phyloP scores from a whole-genome alignment of 2,329 filamentous ascomycete species.

The Cladosporium sp. region DNA sequence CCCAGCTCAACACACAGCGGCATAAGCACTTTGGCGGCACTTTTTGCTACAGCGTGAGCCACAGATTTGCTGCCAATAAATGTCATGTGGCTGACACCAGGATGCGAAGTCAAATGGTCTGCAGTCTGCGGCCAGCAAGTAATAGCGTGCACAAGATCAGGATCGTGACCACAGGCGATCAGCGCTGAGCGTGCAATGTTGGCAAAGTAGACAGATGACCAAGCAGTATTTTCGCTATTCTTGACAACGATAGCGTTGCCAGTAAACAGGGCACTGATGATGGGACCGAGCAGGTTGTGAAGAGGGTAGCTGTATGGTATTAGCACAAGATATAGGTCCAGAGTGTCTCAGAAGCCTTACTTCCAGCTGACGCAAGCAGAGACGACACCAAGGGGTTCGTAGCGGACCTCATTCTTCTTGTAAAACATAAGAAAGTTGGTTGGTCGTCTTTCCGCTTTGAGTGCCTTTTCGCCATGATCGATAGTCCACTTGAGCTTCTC shows the following conservation, averaged over 20 bases:
- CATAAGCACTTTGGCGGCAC: slow-evolving; percentile 79
- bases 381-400: slow-evolving; percentile 90
- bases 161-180: slow-evolving; percentile 74
- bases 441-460: slow-evolving; percentile 67
- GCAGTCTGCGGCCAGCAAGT: slow-evolving; percentile 86
- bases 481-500: slow-evolving; percentile 97
- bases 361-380: slow-evolving; percentile 96
- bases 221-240: slow-evolving; percentile 90
- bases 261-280: slow-evolving; percentile 85
- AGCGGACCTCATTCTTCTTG: slow-evolving; percentile 84
- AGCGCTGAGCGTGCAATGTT: slow-evolving; percentile 75
- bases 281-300: slow-evolving; percentile 87
- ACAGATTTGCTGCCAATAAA: slow-evolving; percentile 90
- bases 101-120: slow-evolving; percentile 76
- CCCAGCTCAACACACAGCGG: slow-evolving; percentile 88
- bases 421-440: slow-evolving; percentile 94
- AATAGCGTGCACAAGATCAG: slow-evolving; percentile 76
- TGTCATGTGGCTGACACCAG: slow-evolving; percentile 79
- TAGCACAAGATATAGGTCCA: neutral
- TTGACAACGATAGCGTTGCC: slow-evolving; percentile 93
- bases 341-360: slow-evolving; percentile 36
- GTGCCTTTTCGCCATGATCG: slow-evolving; percentile 76
- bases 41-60: slow-evolving; percentile 81
- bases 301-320: slow-evolving; percentile 47
- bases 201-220: slow-evolving; percentile 81